Base-by-base conservation (phyloP, 2,329 filamentous ascomycete species). In the Coniosporium tulheliwenetii region DNA sequence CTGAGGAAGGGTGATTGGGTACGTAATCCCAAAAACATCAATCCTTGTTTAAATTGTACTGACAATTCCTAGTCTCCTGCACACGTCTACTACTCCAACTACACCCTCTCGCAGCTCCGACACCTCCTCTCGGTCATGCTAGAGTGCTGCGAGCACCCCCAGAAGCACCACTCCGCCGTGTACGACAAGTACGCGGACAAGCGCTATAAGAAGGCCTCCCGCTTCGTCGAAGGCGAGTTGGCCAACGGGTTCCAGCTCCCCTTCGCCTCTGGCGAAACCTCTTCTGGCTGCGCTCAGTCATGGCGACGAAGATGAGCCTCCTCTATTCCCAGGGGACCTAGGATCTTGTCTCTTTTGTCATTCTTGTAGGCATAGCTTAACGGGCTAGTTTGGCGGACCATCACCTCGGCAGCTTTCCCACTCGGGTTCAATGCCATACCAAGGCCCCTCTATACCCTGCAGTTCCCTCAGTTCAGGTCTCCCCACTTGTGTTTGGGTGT, bases 1-100 rank as follows among this genome's bases (percentile, higher is more conserved):
- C 67, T 98, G 44, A 77, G 78, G 57, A 95, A 94, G 69, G 91
- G 91, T 47, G 77, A 81, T 47, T 98, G 91, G 91, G 85, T 93
- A 77, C 19, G 19, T 26, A 7, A 7, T 26, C 19, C 19, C 19
- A 7, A 26, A 26, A 26, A 26, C 19, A 7, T 26, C 19, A 26
- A 4, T 26, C 19, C 19, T 7, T 7, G 7, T 7, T 26, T 3
- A 3, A 3, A 7, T 26, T 26, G 37, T 43, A 37, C 63, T 71
- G 61, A 71, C 49, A 40, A 15, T 36, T 41, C 38, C 37, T 41
- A 93, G 85, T 79, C 81, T 44, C 75, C 77, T 46, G 75, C 80
- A 13, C 91, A 98, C 56, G 79, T 91, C 31, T 79, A 93, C 63
- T 96, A 93, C 64, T 93, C 89, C 31, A 85, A 85, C 41, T 96